Evolutionary conservation across 805 yeast species (phyloP).

Genomic region (Torulaspora franciscae): DNA sequence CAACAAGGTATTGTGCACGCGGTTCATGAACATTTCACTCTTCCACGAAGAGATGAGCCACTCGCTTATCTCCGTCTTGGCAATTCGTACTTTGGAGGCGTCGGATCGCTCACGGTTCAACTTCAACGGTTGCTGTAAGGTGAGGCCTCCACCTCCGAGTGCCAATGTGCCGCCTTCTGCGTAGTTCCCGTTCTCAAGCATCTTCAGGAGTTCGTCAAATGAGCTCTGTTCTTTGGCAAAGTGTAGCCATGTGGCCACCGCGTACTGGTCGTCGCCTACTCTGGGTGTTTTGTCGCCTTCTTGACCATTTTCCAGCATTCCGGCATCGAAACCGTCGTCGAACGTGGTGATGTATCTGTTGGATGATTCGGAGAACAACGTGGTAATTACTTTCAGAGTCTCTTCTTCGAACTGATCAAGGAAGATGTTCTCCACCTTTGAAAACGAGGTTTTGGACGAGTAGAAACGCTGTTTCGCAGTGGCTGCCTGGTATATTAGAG

Average conservation of each 20-base stretch:
- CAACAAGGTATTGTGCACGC: conserved; percentile 35
- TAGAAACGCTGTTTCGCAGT: conserved; percentile 35
- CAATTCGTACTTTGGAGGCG: conserved; percentile 28
- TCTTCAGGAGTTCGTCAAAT: conserved; percentile 20
- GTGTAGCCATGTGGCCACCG: conserved; percentile 26
- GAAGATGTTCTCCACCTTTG: conserved; percentile 40
- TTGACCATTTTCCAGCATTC: conserved; percentile 24
- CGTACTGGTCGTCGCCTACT: conserved; percentile 20
- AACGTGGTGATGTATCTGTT: conserved; percentile 34
- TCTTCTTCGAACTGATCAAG: conserved; percentile 40
- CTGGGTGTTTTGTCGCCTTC: conserved; percentile 22
- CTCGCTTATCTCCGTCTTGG: conserved; percentile 37
- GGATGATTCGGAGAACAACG: conserved; percentile 37
- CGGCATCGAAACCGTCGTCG: conserved; percentile 32
- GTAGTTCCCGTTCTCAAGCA: conserved; percentile 21
- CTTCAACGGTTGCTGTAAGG: conserved; percentile 8
- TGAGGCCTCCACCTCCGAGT: conserved; percentile 15
- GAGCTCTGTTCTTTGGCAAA: conserved; percentile 22
- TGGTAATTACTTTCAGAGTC: conserved; percentile 35
- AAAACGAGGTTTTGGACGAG: conserved; percentile 35
- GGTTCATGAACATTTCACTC: conserved; percentile 37
- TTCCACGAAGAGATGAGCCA: conserved; percentile 42
- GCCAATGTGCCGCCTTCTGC: conserved; percentile 19
- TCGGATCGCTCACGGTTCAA: conserved; percentile 7
- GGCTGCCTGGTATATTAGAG: conserved; percentile 36